These are phyloP conservation scores for Sporisorium iseilematis-ciliati DNA, from an alignment of 1,284 basidiomycete genomes.

Conservation along the genomic window DNA sequence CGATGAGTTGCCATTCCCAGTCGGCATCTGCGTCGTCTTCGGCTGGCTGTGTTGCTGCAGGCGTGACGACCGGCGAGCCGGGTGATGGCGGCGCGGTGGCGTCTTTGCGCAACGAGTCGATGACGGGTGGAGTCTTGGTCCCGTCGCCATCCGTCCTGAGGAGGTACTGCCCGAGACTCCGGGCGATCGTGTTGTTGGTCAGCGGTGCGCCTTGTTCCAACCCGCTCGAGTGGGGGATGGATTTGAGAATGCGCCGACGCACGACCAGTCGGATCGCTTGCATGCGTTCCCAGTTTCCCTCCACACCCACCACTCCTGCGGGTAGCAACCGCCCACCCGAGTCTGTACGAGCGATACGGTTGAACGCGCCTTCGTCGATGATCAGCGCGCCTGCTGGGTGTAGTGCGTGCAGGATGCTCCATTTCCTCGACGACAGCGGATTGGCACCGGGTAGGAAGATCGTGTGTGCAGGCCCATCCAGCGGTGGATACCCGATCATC, in stretches of 20 bases:
- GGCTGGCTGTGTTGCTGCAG: not conserved
- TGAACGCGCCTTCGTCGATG: slow-evolving; percentile 88
- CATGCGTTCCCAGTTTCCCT: slow-evolving; percentile 90
- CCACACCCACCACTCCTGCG: slow-evolving; percentile 87
- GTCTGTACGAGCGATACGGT: slow-evolving; percentile 84
- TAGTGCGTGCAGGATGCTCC: slow-evolving; percentile 94
- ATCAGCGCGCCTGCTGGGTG: slow-evolving; percentile 87
- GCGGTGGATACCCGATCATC: slow-evolving; percentile 50
- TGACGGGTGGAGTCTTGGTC: slow-evolving; percentile 38
- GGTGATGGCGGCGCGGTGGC: not conserved
- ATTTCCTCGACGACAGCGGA: slow-evolving; percentile 88
- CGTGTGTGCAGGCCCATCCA: slow-evolving; percentile 80
- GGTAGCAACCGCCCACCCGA: slow-evolving; percentile 90
- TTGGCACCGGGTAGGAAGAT: slow-evolving; percentile 82
- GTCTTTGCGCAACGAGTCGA: slow-evolving; percentile 45
- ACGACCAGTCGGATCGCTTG: slow-evolving; percentile 91
- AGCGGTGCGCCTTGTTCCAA: slow-evolving; percentile 32
- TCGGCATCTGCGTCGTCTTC: slow-evolving; percentile 10
- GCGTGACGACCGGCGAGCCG: not conserved
- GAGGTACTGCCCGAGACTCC: slow-evolving; percentile 40
- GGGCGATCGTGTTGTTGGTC: slow-evolving; percentile 10
- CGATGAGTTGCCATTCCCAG: slow-evolving; percentile 79
- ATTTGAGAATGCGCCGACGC: slow-evolving; percentile 61
- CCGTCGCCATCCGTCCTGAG: slow-evolving; percentile 23
- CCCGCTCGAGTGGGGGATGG: slow-evolving; percentile 24